Evolutionary conservation across 441 rosid species (phyloP).

Genomic region (Populus hybrid): DNA sequence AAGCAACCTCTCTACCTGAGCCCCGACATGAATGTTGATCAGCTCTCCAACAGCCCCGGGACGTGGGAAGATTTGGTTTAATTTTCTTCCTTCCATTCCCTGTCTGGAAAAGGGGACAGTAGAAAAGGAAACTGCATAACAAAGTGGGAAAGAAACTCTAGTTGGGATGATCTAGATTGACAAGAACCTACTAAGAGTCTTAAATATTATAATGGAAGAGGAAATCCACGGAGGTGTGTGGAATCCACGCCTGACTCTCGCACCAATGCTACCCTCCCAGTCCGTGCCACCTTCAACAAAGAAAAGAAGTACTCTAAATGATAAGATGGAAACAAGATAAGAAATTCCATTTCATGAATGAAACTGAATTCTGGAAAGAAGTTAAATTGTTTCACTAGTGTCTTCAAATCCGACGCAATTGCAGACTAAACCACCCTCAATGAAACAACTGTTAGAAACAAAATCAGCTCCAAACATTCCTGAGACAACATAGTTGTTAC

Average conservation of each 20-base stretch:
- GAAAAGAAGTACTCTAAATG: not conserved
- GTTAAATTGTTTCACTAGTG: not conserved
- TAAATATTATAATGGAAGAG: constrained; percentile 46
- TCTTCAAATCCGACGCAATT: not conserved
- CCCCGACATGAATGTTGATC: not conserved
- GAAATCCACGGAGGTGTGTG: constrained; percentile 65
- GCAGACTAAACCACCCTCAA: not conserved
- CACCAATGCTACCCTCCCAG: constrained; percentile 72
- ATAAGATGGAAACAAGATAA: not conserved
- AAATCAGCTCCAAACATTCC: not conserved
- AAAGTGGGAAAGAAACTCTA: not conserved
- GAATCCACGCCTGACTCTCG: constrained; percentile 89
- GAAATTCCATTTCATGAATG: not conserved
- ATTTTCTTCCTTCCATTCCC: not conserved
- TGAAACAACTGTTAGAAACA: not conserved
- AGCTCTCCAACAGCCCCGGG: not conserved
- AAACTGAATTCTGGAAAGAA: not conserved
- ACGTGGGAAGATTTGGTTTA: not conserved
- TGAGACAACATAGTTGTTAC: not conserved
- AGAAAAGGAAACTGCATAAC: not conserved
- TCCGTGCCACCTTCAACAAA: constrained; percentile 65
- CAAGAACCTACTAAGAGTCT: constrained; percentile 1
- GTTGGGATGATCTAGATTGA: not conserved
- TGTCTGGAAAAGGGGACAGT: not conserved
- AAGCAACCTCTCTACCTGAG: not conserved